Evolutionary conservation across 495 filamentous ascomycete species (phyloP).

Genomic region (Pyrenula massariospora): DNA sequence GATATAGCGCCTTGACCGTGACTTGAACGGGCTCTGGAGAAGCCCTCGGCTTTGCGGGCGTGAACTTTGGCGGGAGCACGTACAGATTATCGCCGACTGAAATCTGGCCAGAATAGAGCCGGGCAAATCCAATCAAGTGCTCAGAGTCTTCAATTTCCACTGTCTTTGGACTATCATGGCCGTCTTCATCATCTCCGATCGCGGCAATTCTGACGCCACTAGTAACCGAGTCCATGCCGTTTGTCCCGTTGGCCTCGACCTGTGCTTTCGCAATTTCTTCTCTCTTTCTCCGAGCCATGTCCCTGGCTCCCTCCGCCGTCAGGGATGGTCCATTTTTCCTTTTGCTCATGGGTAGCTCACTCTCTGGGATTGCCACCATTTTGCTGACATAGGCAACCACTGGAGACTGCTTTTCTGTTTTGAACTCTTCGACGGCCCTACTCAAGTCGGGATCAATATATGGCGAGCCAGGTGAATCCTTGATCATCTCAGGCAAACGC

Average conservation of each 20-base stretch:
- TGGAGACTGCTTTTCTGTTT: slow-evolving; percentile 53
- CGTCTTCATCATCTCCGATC: slow-evolving; percentile 36
- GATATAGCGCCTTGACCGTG: slow-evolving; percentile 78
- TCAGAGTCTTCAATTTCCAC: slow-evolving; percentile 47
- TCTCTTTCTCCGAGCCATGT: slow-evolving; percentile 76
- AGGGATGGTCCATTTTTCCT: slow-evolving; percentile 53
- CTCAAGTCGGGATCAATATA: slow-evolving; percentile 55
- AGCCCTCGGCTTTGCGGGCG: slow-evolving; percentile 63
- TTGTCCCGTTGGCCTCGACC: slow-evolving; percentile 37
- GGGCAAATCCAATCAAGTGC: slow-evolving; percentile 86
- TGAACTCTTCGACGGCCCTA: slow-evolving; percentile 72
- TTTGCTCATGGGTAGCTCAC: slow-evolving; percentile 74
- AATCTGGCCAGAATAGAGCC: slow-evolving; percentile 83
- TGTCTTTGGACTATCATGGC: slow-evolving; percentile 8
- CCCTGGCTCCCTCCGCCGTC: slow-evolving; percentile 79
- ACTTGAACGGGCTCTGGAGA: slow-evolving; percentile 71
- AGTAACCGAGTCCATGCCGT: slow-evolving; percentile 9
- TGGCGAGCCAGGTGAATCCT: slow-evolving; percentile 66
- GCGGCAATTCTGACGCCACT: slow-evolving; percentile 34
- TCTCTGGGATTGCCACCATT: slow-evolving; percentile 90
- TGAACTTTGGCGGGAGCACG: slow-evolving; percentile 84
- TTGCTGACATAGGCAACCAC: slow-evolving; percentile 96
- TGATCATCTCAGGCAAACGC: slow-evolving; percentile 65
- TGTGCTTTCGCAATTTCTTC: slow-evolving; percentile 73
- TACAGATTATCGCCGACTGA: slow-evolving; percentile 85